Conservation (phyloP, 495 filamentous ascomycete species). For the Aspergillus heteromorphus region DNA sequence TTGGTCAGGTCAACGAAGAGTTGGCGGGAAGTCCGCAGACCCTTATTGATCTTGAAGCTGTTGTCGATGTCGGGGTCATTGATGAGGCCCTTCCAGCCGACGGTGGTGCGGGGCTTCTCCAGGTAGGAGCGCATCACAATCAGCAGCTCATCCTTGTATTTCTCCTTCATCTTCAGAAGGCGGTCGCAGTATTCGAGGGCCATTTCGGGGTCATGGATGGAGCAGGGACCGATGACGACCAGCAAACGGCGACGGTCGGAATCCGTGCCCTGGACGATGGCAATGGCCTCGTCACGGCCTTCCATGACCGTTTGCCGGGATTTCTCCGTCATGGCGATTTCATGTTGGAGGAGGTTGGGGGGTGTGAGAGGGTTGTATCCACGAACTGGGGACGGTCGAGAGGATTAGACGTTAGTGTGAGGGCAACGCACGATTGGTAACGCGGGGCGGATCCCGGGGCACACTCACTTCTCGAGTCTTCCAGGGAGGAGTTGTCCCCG, state of each 20-base stretch:
- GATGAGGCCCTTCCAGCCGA: slow-evolving; percentile 98
- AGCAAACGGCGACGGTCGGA: slow-evolving; percentile 65
- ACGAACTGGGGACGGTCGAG: slow-evolving; percentile 50
- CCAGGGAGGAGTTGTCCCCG: slow-evolving; percentile 70
- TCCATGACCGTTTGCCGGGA: slow-evolving; percentile 76
- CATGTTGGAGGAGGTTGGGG: slow-evolving; percentile 91
- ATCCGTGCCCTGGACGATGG: slow-evolving; percentile 76
- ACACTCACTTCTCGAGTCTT: slow-evolving; percentile 84
- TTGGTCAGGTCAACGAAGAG: slow-evolving; percentile 91
- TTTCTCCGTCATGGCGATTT: slow-evolving; percentile 73
- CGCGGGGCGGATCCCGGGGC: not conserved
- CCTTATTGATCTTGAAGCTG: slow-evolving; percentile 98
- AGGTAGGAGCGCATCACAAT: slow-evolving; percentile 99
- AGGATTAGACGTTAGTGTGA: slow-evolving; percentile 4
- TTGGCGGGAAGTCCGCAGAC: slow-evolving; percentile 77
- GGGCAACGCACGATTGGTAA: not conserved
- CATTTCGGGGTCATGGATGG: slow-evolving; percentile 90
- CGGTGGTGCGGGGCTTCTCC: slow-evolving; percentile 97
- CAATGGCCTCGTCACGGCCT: slow-evolving; percentile 75
- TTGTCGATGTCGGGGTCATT: slow-evolving; percentile 99
- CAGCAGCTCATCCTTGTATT: slow-evolving; percentile 81
- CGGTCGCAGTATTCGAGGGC: slow-evolving; percentile 92
- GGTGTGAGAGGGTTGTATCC: slow-evolving; percentile 93
- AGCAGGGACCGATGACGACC: slow-evolving; percentile 94
- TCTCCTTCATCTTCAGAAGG: slow-evolving; percentile 75